These are phyloP conservation scores for Berkeleyomyces rouxiae DNA, from an alignment of 2,329 filamentous ascomycete genomes.

Conservation along the genomic window DNA sequence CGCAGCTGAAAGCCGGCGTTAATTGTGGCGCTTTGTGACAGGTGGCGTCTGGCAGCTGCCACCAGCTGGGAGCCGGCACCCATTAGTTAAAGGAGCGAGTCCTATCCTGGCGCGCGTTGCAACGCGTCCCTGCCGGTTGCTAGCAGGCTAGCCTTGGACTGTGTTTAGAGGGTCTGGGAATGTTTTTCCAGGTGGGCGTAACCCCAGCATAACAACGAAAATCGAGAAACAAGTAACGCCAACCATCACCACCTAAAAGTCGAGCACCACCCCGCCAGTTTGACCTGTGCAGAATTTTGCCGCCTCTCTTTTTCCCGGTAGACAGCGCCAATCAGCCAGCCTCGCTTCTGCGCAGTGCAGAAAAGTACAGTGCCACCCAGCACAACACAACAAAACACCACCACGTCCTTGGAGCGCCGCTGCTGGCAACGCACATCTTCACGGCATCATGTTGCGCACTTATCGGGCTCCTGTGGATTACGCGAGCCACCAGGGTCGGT, in stretches of 20 bases:
- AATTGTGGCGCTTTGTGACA: neutral
- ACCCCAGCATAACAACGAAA: neutral
- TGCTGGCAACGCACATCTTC: neutral
- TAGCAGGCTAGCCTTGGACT: neutral
- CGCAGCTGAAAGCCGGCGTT: neutral
- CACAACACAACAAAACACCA: neutral
- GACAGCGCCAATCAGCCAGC: neutral
- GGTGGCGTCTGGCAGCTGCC: neutral
- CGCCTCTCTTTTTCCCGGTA: neutral
- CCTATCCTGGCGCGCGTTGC: neutral
- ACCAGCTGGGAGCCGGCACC: neutral
- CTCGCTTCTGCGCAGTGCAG: neutral
- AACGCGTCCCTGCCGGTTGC: neutral
- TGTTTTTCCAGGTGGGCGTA: neutral
- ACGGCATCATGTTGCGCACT: constrained; percentile 9
- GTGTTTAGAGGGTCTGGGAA: neutral
- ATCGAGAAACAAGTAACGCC: neutral
- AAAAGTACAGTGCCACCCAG: neutral
- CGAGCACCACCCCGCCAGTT: neutral
- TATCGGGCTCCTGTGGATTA: constrained; percentile 52
- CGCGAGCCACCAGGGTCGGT: constrained; percentile 63
- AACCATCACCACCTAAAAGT: neutral
- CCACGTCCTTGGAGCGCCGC: neutral
- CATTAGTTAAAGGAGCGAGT: neutral
- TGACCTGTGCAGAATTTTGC: neutral